A percentile compares a stretch with the other conserved stretches of the same genome.
These are phyloP conservation scores for Pulveroboletus sp. DNA, from an alignment of 1,284 basidiomycete species.

Conservation along the genomic window DNA sequence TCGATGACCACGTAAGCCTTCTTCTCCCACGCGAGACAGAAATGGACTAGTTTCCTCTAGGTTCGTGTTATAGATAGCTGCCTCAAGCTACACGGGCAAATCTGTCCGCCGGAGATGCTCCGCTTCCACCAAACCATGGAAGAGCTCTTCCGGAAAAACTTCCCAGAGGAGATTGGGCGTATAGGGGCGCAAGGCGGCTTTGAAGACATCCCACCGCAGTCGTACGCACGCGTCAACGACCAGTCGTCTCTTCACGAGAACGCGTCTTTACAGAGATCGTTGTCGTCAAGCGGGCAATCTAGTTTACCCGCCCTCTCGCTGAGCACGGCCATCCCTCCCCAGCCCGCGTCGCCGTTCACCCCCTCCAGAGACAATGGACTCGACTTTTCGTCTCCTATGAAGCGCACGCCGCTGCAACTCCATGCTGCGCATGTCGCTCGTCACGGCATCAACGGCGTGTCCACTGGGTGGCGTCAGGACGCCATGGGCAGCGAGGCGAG, in stretches of 20 bases:
- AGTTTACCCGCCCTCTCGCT: constrained; percentile 48
- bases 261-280: constrained; percentile 45
- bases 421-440: constrained; percentile 76
- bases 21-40: neutral
- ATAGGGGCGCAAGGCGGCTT: constrained; percentile 51
- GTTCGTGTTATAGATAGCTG: constrained; percentile 82
- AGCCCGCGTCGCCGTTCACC: constrained; percentile 48
- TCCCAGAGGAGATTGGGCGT: constrained; percentile 82
- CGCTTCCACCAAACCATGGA: constrained; percentile 91
- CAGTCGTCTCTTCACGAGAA: constrained; percentile 46
- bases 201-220: constrained; percentile 31
- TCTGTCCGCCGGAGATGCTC: constrained; percentile 86
- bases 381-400: constrained; percentile 39
- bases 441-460: constrained; percentile 77
- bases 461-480: constrained; percentile 71
- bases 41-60: constrained; percentile 39
- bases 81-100: constrained; percentile 77
- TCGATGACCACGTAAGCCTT: constrained; percentile 77
- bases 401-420: constrained; percentile 74
- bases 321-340: constrained; percentile 43
- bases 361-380: constrained; percentile 14
- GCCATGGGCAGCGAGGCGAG: constrained; percentile 55
- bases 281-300: constrained; percentile 46
- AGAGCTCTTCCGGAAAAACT: constrained; percentile 88
- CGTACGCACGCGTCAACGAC: constrained; percentile 41